Percentiles rank a stretch among this genome's conserved stretches.
phyloP scores from a whole-genome alignment of 2,329 filamentous ascomycete species.

The Graphilbum sp. region DNA sequence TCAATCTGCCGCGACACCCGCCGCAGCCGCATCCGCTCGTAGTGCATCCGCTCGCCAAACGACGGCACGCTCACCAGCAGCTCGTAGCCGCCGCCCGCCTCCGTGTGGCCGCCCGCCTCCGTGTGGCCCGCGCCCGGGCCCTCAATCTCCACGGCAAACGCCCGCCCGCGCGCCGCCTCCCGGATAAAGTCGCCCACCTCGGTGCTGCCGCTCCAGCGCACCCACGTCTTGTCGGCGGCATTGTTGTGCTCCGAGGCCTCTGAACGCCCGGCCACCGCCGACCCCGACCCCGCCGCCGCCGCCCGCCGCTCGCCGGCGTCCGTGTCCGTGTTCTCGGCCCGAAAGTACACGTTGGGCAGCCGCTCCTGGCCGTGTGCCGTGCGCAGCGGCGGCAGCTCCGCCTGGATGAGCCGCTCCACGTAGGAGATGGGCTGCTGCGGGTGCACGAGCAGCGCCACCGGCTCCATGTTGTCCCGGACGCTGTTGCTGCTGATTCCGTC shows the following conservation, averaged over 20 bases:
- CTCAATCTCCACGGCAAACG: slow-evolving; percentile 74
- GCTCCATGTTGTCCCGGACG: slow-evolving; percentile 44
- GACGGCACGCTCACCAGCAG: slow-evolving; percentile 70
- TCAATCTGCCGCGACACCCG: slow-evolving; percentile 56
- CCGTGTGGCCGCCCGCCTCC: not conserved
- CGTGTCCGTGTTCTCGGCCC: slow-evolving; percentile 49
- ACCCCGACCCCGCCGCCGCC: too few species aligned
- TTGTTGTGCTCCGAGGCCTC: slow-evolving; percentile 27
- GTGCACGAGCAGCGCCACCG: slow-evolving; percentile 70
- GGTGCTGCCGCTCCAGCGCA: slow-evolving; percentile 76
- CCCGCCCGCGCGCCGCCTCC: slow-evolving; percentile 67
- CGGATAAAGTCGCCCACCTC: slow-evolving; percentile 91
- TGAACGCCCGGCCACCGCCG: too few species aligned
- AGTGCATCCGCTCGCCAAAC: slow-evolving; percentile 83
- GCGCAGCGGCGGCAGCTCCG: slow-evolving; percentile 58
- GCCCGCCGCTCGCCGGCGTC: too few species aligned
- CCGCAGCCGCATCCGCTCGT: slow-evolving; percentile 60
- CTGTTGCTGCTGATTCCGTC: slow-evolving; percentile 12
- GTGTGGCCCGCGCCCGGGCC: slow-evolving; percentile 20
- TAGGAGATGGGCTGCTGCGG: slow-evolving; percentile 86
- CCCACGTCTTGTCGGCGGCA: slow-evolving; percentile 46
- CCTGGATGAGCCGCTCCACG: slow-evolving; percentile 74
- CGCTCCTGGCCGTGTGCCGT: slow-evolving; percentile 46
- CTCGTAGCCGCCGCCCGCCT: slow-evolving; percentile 19
- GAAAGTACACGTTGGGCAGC: slow-evolving; percentile 60